Conservation (phyloP, 805 yeast genomes). For the Suhomyces faveliae region DNA sequence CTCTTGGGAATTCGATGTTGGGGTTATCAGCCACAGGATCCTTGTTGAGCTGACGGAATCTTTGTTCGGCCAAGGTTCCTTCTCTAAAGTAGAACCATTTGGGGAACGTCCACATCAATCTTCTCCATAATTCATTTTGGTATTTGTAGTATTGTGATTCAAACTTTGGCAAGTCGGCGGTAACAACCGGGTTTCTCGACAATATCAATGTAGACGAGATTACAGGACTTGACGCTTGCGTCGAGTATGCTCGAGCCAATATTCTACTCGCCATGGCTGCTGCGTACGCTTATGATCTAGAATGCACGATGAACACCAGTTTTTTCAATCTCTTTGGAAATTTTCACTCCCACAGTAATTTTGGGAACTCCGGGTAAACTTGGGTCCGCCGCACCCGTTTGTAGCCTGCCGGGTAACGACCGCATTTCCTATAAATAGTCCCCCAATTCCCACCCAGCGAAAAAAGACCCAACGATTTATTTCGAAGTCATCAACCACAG, state of each 20-base stretch:
- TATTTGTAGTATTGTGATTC: slow-evolving; percentile 76
- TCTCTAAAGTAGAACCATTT: slow-evolving; percentile 85
- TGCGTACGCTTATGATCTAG: neutral
- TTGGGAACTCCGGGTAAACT: slow-evolving; percentile 2
- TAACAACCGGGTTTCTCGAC: slow-evolving; percentile 80
- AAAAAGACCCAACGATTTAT: neutral
- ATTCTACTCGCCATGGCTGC: slow-evolving; percentile 1
- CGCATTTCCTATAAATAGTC: slow-evolving; percentile 2
- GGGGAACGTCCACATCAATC: slow-evolving; percentile 98
- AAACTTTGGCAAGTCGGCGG: slow-evolving; percentile 70
- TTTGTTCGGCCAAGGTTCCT: slow-evolving; percentile 86
- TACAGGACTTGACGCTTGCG: slow-evolving; percentile 4
- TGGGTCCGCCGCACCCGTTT: too few relatives aligned
- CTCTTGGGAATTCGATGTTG: slow-evolving; percentile 76
- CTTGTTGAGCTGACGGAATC: slow-evolving; percentile 69
- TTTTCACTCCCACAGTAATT: slow-evolving; percentile 15
- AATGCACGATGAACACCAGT: neutral
- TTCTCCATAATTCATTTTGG: slow-evolving; percentile 80
- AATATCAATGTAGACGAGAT: slow-evolving; percentile 57
- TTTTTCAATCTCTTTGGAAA: slow-evolving; percentile 9
- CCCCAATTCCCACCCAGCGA: neutral
- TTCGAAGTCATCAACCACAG: neutral
- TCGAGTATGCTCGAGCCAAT: slow-evolving; percentile 12
- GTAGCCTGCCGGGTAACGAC: neutral
- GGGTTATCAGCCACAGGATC: slow-evolving; percentile 73